These are phyloP conservation scores for Neonothopanus nambi DNA, from an alignment of 1,284 basidiomycete genomes.

Conservation along the genomic window DNA sequence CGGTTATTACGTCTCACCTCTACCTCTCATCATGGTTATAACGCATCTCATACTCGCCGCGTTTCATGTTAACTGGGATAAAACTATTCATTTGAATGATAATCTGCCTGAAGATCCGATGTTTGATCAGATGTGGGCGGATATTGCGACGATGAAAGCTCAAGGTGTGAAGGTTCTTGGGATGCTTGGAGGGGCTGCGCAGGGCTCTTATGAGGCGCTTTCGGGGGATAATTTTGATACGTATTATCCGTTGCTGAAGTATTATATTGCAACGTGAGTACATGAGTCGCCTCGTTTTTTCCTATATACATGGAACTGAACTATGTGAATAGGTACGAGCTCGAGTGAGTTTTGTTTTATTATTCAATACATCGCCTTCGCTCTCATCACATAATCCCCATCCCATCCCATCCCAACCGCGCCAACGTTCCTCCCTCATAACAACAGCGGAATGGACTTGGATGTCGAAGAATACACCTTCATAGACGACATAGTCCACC, in stretches of 20 bases:
- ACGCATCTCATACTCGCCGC: conserved; percentile 25
- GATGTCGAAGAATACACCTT: conserved; percentile 24
- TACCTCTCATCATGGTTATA: conserved; percentile 22
- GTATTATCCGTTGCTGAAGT: conserved; percentile 22
- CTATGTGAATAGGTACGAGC: conserved; percentile 13
- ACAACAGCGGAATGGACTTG: conserved; percentile 25
- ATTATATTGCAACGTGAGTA: conserved; percentile 16
- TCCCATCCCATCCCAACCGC: too few species aligned
- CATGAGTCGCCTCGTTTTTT: not conserved
- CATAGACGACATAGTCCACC: conserved; percentile 7
- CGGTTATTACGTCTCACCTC: conserved; percentile 20
- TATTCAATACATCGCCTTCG: too few species aligned
- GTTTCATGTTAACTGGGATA: conserved; percentile 23
- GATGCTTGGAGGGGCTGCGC: conserved; percentile 25
- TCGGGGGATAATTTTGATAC: conserved; percentile 18
- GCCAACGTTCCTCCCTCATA: too few species aligned
- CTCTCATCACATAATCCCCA: too few species aligned
- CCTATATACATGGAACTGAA: not conserved
- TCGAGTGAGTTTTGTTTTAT: too few species aligned
- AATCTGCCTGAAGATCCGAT: conserved; percentile 13
- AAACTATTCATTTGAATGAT: conserved; percentile 16
- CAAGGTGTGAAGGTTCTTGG: conserved; percentile 24
- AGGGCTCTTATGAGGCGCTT: conserved; percentile 23
- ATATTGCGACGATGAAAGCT: conserved; percentile 19
- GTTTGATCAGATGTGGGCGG: conserved; percentile 23